A percentile compares a stretch with the other conserved stretches of the same genome.
phyloP scores from a whole-genome alignment of 2,329 filamentous ascomycete species.

The Colletotrichum coccodes region DNA sequence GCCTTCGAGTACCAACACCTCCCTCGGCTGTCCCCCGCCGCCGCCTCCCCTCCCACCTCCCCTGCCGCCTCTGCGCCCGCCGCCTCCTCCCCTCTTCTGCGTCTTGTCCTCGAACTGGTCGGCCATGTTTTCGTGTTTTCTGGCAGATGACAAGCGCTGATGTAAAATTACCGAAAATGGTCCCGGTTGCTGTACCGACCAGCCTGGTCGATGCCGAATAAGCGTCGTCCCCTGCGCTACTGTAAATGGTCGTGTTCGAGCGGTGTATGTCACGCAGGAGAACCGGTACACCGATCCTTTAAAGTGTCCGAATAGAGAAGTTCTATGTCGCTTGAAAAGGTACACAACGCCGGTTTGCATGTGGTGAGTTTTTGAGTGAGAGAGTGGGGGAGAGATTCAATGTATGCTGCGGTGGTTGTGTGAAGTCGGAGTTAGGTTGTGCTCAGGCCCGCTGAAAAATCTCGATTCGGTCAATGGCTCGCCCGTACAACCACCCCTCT shows the following conservation, averaged over 20 bases:
- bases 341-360: not conserved
- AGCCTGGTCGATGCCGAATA: not conserved
- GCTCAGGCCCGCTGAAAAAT: not conserved
- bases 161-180: not conserved
- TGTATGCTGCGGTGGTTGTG: not conserved
- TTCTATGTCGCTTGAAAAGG: not conserved
- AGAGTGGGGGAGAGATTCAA: not conserved
- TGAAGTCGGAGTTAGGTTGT: not conserved
- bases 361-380: not conserved
- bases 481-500: not conserved
- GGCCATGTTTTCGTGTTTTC: conserved; percentile 1
- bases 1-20: too few relatives aligned
- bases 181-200: too few relatives aligned
- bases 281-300: not conserved
- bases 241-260: too few relatives aligned
- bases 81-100: conserved; percentile 32
- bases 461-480: not conserved
- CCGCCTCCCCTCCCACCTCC: conserved; percentile 39
- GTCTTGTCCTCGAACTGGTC: conserved; percentile 34
- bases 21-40: not conserved
- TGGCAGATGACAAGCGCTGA: not conserved
- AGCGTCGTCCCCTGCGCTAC: not conserved
- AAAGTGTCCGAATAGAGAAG: too few relatives aligned
- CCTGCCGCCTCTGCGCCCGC: conserved; percentile 38
- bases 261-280: not conserved